Evolutionary conservation across 23 red algal genomes (phyloP).

Genomic region (Gracilaria domingensis): DNA sequence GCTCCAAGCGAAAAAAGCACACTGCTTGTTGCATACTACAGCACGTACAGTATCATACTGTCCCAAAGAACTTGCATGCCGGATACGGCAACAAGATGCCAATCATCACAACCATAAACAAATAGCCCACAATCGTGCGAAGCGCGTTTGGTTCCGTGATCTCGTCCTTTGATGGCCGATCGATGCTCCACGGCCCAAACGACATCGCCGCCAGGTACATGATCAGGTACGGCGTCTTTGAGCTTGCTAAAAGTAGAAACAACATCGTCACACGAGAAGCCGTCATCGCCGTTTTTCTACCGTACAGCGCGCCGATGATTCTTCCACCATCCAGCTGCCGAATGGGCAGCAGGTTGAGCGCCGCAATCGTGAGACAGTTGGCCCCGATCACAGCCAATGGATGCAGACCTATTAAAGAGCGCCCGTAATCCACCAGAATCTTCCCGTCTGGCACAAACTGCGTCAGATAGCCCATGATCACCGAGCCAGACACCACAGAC

Average conservation of each 20-base stretch:
- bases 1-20: background rate
- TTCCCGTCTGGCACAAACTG: slow-evolving; percentile 46
- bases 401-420: slow-evolving; percentile 74
- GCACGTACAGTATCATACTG: slow-evolving; percentile 30
- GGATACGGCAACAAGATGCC: slow-evolving; percentile 74
- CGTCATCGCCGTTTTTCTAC: slow-evolving; percentile 69
- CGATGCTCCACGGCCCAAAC: slow-evolving; percentile 86
- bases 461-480: slow-evolving; percentile 58
- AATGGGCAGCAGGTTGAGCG: slow-evolving; percentile 84
- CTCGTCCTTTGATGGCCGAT: slow-evolving; percentile 86
- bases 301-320: slow-evolving; percentile 79
- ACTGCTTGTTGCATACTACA: background rate
- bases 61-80: slow-evolving; percentile 60
- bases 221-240: slow-evolving; percentile 65
- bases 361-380: slow-evolving; percentile 73
- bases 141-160: slow-evolving; percentile 78
- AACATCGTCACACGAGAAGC: slow-evolving; percentile 80
- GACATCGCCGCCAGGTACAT: slow-evolving; percentile 73
- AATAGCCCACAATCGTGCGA: slow-evolving; percentile 69
- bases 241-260: slow-evolving; percentile 73
- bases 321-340: slow-evolving; percentile 87
- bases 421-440: slow-evolving; percentile 46
- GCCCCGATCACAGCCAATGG: slow-evolving; percentile 82
- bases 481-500: slow-evolving; percentile 51
- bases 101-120: slow-evolving; percentile 88